Percentiles rank a stretch among this genome's conserved stretches.
These are phyloP conservation scores for Eucalyptus coolabah DNA, from an alignment of 345 rosid genomes.

Conservation along the genomic window DNA sequence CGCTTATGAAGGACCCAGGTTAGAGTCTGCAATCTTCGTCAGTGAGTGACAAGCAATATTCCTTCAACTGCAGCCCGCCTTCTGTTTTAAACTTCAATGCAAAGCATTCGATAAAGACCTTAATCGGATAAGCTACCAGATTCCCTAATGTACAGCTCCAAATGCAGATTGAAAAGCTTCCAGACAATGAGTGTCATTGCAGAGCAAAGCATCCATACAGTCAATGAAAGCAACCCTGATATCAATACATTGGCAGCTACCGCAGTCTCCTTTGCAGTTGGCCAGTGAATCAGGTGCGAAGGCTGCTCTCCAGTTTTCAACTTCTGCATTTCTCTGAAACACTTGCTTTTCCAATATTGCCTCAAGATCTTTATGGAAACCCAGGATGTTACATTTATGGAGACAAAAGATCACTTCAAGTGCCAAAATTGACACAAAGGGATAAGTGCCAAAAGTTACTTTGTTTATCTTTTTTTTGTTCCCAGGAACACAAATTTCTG, in stretches of 20 bases:
- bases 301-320: slow-evolving; percentile 90
- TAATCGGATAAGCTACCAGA: not conserved
- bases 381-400: too few species aligned
- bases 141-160: not conserved
- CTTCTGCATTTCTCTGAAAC: slow-evolving; percentile 75
- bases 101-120: not conserved
- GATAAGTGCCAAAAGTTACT: too few species aligned
- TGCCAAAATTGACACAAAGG: too few species aligned
- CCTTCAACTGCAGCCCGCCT: slow-evolving; percentile 85
- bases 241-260: slow-evolving; percentile 66
- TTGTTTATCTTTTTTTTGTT: too few species aligned
- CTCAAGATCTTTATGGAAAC: slow-evolving; percentile 84
- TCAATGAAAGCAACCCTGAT: not conserved
- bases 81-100: slow-evolving; percentile 68
- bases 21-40: slow-evolving; percentile 92
- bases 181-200: not conserved
- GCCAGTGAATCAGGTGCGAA: slow-evolving; percentile 74
- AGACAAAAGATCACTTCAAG: too few species aligned
- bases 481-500: too few species aligned
- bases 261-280: slow-evolving; percentile 91
- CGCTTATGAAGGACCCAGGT: slow-evolving; percentile 56
- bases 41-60: slow-evolving; percentile 80
- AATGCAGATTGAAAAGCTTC: not conserved
- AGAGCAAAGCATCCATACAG: not conserved
- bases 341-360: slow-evolving; percentile 73